Evolutionary conservation across 306 rosid species (phyloP).

Genomic region (Vicia faba): DNA sequence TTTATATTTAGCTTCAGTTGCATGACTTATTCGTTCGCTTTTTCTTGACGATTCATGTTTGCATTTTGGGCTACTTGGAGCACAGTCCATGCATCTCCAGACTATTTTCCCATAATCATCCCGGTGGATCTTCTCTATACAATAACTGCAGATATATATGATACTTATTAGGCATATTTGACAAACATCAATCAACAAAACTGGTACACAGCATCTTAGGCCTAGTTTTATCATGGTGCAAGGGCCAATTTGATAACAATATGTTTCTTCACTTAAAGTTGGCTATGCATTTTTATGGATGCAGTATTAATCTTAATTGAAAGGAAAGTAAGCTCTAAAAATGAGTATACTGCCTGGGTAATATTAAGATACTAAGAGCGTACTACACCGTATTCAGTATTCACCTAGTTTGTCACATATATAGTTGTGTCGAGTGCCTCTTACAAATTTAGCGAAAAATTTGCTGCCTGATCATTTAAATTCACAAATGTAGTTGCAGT

Average conservation of each 20-base stretch:
- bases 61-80: constrained; percentile 27
- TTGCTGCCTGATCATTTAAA: constrained; percentile 3
- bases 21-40: constrained; percentile 39
- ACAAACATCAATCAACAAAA: constrained; percentile 9
- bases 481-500: not conserved
- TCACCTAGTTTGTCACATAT: constrained; percentile 10
- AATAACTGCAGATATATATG: constrained; percentile 37
- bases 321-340: constrained; percentile 3
- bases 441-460: not conserved
- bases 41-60: constrained; percentile 21
- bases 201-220: not conserved
- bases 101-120: constrained; percentile 32
- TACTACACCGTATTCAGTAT: not conserved
- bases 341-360: not conserved
- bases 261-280: not conserved
- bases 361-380: not conserved
- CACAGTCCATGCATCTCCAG: constrained; percentile 44
- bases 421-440: constrained; percentile 1
- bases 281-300: not conserved
- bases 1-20: constrained; percentile 29
- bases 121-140: constrained; percentile 18
- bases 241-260: constrained; percentile 1
- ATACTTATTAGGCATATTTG: constrained; percentile 4
- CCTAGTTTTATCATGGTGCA: constrained; percentile 2
- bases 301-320: constrained; percentile 1